Evolutionary conservation across 495 filamentous ascomycete genomes (phyloP).

Genomic region (Pyronema domesticum): DNA sequence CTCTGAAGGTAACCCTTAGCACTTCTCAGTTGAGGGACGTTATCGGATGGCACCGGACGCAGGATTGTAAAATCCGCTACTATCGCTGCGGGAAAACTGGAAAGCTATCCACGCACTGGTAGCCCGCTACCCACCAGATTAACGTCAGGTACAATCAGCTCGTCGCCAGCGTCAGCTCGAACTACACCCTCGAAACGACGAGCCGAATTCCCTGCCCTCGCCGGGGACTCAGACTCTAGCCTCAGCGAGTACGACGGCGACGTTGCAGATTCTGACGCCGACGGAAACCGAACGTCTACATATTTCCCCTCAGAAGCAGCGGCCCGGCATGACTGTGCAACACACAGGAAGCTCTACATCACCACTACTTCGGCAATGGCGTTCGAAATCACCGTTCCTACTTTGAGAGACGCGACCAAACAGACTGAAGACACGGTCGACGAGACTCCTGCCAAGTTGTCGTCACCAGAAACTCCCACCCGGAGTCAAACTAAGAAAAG

Average conservation of each 20-base stretch:
- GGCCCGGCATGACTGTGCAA: slow-evolving; percentile 18
- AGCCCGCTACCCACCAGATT: slow-evolving; percentile 1
- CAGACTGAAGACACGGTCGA: neutral
- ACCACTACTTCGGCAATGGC: slow-evolving; percentile 19
- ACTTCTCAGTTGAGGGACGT: neutral
- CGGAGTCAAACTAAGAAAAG: slow-evolving; percentile 26
- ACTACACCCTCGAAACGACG: slow-evolving; percentile 13
- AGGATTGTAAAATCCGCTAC: slow-evolving; percentile 14
- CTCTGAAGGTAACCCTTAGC: too few relatives aligned
- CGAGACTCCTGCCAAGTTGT: neutral
- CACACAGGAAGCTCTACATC: slow-evolving; percentile 14
- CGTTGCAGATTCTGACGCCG: slow-evolving; percentile 79
- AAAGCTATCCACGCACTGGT: slow-evolving; percentile 13
- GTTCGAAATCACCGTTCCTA: slow-evolving; percentile 12
- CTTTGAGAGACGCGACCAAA: neutral
- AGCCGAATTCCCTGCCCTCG: slow-evolving; percentile 18
- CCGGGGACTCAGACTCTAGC: slow-evolving; percentile 39
- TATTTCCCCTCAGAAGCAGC: slow-evolving; percentile 61
- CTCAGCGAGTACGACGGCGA: slow-evolving; percentile 82
- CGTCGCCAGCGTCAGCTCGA: neutral
- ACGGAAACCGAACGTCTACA: slow-evolving; percentile 92
- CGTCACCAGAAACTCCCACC: neutral
- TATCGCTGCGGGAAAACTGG: slow-evolving; percentile 15
- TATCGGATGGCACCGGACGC: slow-evolving; percentile 24
- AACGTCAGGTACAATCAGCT: slow-evolving; percentile 9